Evolutionary conservation across 352 stramenopile genomes (phyloP).

Genomic region (Phytophthora colocasiae): DNA sequence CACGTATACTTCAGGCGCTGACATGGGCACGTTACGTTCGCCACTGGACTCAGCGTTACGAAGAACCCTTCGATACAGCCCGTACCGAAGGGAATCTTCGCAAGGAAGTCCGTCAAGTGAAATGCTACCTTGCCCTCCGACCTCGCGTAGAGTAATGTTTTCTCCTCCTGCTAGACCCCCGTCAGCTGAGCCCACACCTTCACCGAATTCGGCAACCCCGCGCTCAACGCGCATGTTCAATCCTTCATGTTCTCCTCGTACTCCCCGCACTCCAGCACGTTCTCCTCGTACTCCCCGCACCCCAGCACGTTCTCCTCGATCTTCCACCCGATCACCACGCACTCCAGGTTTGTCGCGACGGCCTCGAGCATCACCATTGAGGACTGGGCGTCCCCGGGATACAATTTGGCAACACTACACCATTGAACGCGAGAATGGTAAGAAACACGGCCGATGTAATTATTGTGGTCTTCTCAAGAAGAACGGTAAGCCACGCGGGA

Average conservation of each 20-base stretch:
- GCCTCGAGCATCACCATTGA: neutral
- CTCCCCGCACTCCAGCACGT: neutral
- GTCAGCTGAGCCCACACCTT: too few species aligned
- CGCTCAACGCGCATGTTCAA: too few species aligned
- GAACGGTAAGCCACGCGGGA: conserved; percentile 15
- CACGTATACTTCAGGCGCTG: neutral
- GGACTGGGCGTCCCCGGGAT: neutral
- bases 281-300: too few species aligned
- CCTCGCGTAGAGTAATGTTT: conserved; percentile 1
- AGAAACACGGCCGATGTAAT: conserved; percentile 12
- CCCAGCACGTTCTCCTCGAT: too few species aligned
- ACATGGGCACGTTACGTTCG: neutral
- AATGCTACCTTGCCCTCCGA: too few species aligned
- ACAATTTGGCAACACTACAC: neutral
- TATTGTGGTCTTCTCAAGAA: conserved; percentile 7
- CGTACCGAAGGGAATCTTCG: neutral
- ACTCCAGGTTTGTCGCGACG: neutral
- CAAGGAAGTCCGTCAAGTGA: neutral
- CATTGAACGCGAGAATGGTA: conserved; percentile 15
- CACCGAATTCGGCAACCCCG: neutral
- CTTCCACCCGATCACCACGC: neutral
- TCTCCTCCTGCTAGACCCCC: neutral
- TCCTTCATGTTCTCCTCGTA: neutral
- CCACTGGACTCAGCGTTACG: neutral
- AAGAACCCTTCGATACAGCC: neutral